Evolutionary conservation across 805 yeast genomes (phyloP), one percentile per base, ranked within the genome.

Genomic region (Naumovozyma castellii): DNA sequence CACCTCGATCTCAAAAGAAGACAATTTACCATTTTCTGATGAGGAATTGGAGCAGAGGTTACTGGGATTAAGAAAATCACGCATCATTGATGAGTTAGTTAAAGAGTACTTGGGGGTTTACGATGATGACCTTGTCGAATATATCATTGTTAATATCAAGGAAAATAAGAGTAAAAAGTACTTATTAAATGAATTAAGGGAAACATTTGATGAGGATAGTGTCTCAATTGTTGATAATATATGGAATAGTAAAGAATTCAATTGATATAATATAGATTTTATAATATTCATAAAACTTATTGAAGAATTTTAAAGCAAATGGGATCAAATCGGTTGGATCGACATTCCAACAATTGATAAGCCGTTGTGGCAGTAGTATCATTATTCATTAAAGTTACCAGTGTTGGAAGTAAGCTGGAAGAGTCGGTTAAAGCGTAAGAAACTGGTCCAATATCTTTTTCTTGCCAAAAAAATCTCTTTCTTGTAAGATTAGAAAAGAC

Each of bases 141-240:
- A 54, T 46, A 56, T 59, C 27, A 36, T 57, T 17, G 59, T 56
- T 17, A 54, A 54, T 31, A 53, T 59, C 16, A 45, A 42, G 14
- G 54, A 49, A 32, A 40, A 53, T 42, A 49, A 50, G 38, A 48
- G 41, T 34, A 55, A 46, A 39, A 34, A 42, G 10, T 44, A 46
- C 18, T 42, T 59, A 13, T 36, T 52, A 13, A 46, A 48, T 16
- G 64, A 59, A 30, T 45, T 59, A 9, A 44, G 45, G 32, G 62
- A 59, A 34, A 59, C 62, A 2, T 59, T 59, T 39, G 64, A 59
- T 44, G 61, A 56, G 3, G 64, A 59, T 36, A 57, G 59, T 14
- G 39, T 39, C 10, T 39, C 44, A 12, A 56, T 59, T 18, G 61
- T 50, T 5, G 48, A 48, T 15, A 48, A 41, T n/a, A 51, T 59